A percentile compares a stretch with the other conserved stretches of the same genome.
Conservation (phyloP, 257 asterid species). For the Solanum acaule region DNA sequence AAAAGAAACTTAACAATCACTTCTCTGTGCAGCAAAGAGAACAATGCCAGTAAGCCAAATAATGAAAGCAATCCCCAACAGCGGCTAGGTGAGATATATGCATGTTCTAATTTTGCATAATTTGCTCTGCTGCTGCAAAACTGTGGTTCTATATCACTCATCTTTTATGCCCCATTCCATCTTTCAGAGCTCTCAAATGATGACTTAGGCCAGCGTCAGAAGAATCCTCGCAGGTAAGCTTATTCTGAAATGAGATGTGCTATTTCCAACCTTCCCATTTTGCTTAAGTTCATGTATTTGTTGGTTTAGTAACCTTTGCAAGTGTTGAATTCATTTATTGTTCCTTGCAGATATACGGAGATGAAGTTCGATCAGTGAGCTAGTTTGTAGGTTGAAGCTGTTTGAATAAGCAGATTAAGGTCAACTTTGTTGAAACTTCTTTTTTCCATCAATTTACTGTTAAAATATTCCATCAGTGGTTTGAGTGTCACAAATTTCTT, state of each 20-base stretch:
- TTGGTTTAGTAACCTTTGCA: background rate
- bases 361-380: constrained; percentile 86
- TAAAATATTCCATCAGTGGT: background rate
- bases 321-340: background rate
- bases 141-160: background rate
- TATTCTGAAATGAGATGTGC: background rate
- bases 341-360: constrained; percentile 73
- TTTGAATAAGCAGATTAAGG: constrained; percentile 40
- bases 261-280: background rate
- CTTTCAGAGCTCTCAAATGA: constrained; percentile 51
- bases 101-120: background rate
- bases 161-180: background rate
- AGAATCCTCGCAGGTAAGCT: constrained; percentile 81
- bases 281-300: background rate
- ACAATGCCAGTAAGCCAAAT: constrained; percentile 28
- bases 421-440: background rate
- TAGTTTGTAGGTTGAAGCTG: constrained; percentile 21
- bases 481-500: constrained; percentile 52
- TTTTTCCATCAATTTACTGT: constrained; percentile 16
- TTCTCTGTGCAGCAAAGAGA: constrained; percentile 65
- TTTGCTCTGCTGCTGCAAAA: background rate
- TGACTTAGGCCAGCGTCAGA: constrained; percentile 74
- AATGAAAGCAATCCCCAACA: constrained; percentile 60
- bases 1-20: background rate
- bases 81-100: constrained; percentile 52